These are phyloP conservation scores for Anacardium occidentale DNA, from an alignment of 345 rosid species.

Conservation along the genomic window DNA sequence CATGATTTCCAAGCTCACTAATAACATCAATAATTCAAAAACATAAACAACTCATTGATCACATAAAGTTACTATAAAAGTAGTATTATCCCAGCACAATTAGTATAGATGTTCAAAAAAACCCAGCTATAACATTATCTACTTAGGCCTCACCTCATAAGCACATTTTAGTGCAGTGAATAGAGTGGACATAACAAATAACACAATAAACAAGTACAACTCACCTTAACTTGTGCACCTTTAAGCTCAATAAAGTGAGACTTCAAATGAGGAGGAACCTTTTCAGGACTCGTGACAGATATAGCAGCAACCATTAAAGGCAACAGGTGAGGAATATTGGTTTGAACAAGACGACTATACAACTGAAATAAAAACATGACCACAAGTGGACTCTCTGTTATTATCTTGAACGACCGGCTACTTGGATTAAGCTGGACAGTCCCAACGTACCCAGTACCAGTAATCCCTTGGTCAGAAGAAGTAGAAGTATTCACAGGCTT, in stretches of 20 bases:
- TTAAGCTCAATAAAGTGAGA: constrained; percentile 88
- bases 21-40: background rate
- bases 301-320: constrained; percentile 98
- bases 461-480: constrained; percentile 68
- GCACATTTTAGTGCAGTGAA: background rate
- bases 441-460: constrained; percentile 45
- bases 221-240: constrained; percentile 99
- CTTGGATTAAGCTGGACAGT: constrained; percentile 89
- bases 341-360: constrained; percentile 89
- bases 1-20: background rate
- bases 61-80: background rate
- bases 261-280: constrained; percentile 82
- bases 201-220: constrained; percentile 23
- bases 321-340: constrained; percentile 87
- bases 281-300: constrained; percentile 94
- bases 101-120: constrained; percentile 1
- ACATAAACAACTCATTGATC: background rate
- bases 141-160: constrained; percentile 1
- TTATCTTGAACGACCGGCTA: constrained; percentile 89
- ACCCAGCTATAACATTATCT: background rate
- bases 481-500: constrained; percentile 74
- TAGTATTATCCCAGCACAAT: background rate
- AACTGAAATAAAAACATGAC: constrained; percentile 98
- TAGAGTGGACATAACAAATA: background rate
- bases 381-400: constrained; percentile 97